These are phyloP conservation scores for Gossypium aridum DNA, from an alignment of 441 rosid species.

Conservation along the genomic window DNA sequence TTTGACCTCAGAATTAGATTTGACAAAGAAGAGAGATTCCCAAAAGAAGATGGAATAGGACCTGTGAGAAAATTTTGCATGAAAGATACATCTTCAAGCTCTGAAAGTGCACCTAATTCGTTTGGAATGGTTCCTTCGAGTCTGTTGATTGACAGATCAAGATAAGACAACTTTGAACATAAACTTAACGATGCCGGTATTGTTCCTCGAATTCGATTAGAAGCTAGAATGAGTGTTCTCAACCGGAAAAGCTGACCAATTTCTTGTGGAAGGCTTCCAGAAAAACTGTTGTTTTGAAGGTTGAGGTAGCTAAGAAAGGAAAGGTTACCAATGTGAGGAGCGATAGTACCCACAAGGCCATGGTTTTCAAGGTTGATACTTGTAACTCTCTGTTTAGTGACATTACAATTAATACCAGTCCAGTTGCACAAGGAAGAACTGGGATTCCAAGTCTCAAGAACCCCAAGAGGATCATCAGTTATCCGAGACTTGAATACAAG, in stretches of 20 bases:
- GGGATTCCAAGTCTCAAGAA: conserved; percentile 7
- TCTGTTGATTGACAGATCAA: conserved; percentile 1
- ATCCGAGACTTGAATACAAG: conserved; percentile 6
- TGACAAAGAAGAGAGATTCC: not conserved
- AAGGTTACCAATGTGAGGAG: conserved; percentile 15
- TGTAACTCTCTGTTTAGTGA: conserved; percentile 7
- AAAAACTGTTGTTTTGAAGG: conserved; percentile 11
- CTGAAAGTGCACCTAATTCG: conserved; percentile 6
- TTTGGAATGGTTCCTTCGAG: conserved; percentile 9
- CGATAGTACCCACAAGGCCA: conserved; percentile 5
- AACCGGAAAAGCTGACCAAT: conserved; percentile 8
- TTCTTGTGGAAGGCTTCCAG: not conserved
- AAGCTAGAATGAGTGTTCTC: not conserved
- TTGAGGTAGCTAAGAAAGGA: conserved; percentile 6
- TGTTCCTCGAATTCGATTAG: conserved; percentile 3
- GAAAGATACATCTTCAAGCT: not conserved
- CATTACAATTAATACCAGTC: conserved; percentile 10
- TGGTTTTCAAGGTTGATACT: not conserved
- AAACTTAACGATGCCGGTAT: conserved; percentile 4
- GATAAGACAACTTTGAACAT: not conserved
- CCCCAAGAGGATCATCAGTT: conserved; percentile 1
- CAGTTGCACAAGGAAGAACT: conserved; percentile 4
- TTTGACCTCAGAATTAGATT: not conserved
- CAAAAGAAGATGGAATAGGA: conserved; percentile 13
- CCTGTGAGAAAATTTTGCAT: conserved; percentile 9